phyloP scores from a whole-genome alignment of 2,329 filamentous ascomycete species.

The Pyrenophora seminiperda region DNA sequence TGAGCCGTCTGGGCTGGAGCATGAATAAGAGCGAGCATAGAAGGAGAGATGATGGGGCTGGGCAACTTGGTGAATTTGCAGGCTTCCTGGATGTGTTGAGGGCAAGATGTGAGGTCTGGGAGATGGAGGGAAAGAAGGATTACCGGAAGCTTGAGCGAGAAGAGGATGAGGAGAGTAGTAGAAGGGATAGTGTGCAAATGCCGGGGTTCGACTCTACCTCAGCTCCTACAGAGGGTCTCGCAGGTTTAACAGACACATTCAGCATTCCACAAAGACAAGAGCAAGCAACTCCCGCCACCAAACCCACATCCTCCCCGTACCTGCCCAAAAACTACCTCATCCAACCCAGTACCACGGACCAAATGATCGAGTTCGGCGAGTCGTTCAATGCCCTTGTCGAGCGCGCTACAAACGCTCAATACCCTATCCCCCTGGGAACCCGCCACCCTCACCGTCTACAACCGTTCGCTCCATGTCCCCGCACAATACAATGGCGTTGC shows the following conservation, averaged over 20 bases:
- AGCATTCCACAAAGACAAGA: background rate
- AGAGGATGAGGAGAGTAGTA: slow-evolving; percentile 7
- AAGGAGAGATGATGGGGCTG: slow-evolving; percentile 43
- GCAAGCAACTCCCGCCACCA: background rate
- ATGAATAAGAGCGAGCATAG: slow-evolving; percentile 57
- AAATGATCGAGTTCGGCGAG: slow-evolving; percentile 26
- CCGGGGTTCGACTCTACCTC: background rate
- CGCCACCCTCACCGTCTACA: slow-evolving; percentile 62
- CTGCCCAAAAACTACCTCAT: slow-evolving; percentile 46
- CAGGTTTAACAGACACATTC: background rate
- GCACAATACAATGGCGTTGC: slow-evolving; percentile 63
- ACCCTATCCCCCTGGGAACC: slow-evolving; percentile 52
- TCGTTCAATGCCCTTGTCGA: slow-evolving; percentile 31
- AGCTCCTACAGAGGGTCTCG: background rate
- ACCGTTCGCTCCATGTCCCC: slow-evolving; percentile 65
- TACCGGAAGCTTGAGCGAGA: slow-evolving; percentile 61
- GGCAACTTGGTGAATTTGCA: slow-evolving; percentile 71
- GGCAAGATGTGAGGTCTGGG: slow-evolving; percentile 80
- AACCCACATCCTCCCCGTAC: background rate
- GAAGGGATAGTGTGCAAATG: slow-evolving; percentile 7
- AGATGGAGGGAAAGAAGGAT: slow-evolving; percentile 77
- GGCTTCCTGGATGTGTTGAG: slow-evolving; percentile 76
- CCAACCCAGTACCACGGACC: slow-evolving; percentile 30
- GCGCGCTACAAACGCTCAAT: slow-evolving; percentile 37
- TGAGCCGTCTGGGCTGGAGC: slow-evolving; percentile 41